A percentile compares a stretch with the other conserved stretches of the same genome.
Evolutionary conservation across 805 yeast genomes (phyloP).

Genomic region (Suhomyces sp.): DNA sequence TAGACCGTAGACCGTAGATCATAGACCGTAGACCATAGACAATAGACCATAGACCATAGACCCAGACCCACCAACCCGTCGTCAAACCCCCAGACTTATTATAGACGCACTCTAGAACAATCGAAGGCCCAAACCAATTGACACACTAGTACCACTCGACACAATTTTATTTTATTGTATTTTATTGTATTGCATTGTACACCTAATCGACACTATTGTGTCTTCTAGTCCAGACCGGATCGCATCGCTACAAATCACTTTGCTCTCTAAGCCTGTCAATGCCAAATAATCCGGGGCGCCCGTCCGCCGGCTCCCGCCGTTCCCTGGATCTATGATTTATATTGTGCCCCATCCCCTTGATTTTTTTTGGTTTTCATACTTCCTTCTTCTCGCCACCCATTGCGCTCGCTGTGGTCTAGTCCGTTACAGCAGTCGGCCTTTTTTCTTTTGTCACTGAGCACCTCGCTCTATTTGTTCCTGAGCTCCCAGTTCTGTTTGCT

Average conservation of each 20-base stretch:
- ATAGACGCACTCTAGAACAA: too few relatives aligned
- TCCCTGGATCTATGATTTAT: slow-evolving; percentile 1
- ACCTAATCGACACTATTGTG: not conserved
- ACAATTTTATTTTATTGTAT: too few relatives aligned
- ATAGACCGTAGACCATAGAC: too few relatives aligned
- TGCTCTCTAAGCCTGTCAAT: not conserved
- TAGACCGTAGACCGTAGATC: too few relatives aligned
- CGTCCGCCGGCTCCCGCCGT: slow-evolving; percentile 2
- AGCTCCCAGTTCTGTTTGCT: too few relatives aligned
- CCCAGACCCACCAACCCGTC: too few relatives aligned
- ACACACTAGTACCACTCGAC: too few relatives aligned
- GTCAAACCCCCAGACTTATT: too few relatives aligned
- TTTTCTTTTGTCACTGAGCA: not conserved
- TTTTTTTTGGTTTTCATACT: not conserved
- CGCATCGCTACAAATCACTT: not conserved
- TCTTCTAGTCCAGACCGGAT: not conserved
- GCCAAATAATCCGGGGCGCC: not conserved
- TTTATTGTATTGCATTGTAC: not conserved
- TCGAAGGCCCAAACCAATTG: too few relatives aligned
- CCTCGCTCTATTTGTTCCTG: not conserved
- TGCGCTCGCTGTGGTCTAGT: not conserved
- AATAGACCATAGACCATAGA: too few relatives aligned
- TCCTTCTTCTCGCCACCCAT: not conserved
- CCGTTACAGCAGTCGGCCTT: not conserved
- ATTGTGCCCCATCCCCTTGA: not conserved